Conservation (phyloP, 169 alveolate species). For the Eimeria sp. region DNA sequence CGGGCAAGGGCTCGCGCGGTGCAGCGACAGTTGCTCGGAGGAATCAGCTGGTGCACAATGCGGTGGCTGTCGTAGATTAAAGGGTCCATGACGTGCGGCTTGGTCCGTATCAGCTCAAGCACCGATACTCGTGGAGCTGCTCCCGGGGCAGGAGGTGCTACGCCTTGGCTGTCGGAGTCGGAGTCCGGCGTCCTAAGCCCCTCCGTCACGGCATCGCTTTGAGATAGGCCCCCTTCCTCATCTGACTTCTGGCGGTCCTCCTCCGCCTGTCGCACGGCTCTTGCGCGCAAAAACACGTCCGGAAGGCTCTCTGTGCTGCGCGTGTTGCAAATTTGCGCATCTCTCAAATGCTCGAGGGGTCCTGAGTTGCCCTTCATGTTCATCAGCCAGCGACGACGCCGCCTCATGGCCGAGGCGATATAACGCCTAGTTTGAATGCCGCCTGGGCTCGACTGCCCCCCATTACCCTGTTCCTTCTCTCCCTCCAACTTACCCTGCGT, state of each 20-base stretch:
- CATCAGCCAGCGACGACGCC: constrained; percentile 23
- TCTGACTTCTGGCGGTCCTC: constrained; percentile 49
- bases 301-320: constrained; percentile 70
- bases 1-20: constrained; percentile 86
- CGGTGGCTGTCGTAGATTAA: constrained; percentile 85
- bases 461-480: constrained; percentile 21
- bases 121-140: constrained; percentile 82
- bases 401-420: constrained; percentile 66
- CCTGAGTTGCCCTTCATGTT: constrained; percentile 44
- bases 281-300: constrained; percentile 35
- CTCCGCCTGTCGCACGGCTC: constrained; percentile 8
- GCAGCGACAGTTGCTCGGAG: constrained; percentile 86
- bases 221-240: constrained; percentile 44
- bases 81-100: constrained; percentile 88
- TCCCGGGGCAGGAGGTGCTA: constrained; percentile 51
- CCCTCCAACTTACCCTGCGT: constrained; percentile 74
- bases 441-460: neutral
- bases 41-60: constrained; percentile 83
- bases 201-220: constrained; percentile 45
- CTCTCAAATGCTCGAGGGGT: constrained; percentile 39
- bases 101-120: constrained; percentile 80
- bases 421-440: constrained; percentile 9
- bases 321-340: neutral
- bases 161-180: constrained; percentile 34
- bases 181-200: constrained; percentile 44